These are phyloP conservation scores for Epipyxis sp. DNA, from an alignment of 108 stramenopile genomes.

Conservation along the genomic window DNA sequence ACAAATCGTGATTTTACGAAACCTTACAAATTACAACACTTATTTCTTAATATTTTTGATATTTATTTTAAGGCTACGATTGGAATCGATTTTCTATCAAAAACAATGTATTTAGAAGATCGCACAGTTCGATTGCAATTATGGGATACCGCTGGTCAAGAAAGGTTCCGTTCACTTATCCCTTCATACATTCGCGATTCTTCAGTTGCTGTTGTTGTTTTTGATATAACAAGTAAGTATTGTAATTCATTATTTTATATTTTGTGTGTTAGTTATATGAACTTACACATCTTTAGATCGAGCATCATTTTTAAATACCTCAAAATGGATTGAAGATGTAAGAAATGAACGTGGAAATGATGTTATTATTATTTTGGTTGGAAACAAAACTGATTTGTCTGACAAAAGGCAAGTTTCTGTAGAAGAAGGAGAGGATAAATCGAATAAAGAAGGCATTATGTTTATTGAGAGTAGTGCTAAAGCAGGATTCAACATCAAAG, in stretches of 20 bases:
- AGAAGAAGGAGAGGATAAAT: constrained; percentile 95
- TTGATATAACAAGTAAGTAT: constrained; percentile 85
- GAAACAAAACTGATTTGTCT: constrained; percentile 97
- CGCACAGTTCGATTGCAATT: constrained; percentile 97
- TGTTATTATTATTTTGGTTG: constrained; percentile 95
- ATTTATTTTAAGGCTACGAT: constrained; percentile 72
- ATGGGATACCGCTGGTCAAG: constrained; percentile 99
- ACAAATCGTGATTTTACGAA: no score
- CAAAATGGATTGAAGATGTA: constrained; percentile 98
- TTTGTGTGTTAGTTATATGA: neutral
- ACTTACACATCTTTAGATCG: constrained; percentile 42
- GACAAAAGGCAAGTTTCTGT: constrained; percentile 85
- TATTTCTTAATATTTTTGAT: neutral
- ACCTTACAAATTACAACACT: no score
- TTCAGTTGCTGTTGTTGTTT: constrained; percentile 93
- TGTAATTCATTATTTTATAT: neutral
- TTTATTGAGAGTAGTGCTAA: constrained; percentile 98
- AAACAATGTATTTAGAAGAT: constrained; percentile 94
- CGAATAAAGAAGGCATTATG: constrained; percentile 82
- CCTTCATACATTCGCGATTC: constrained; percentile 99
- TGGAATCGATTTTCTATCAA: constrained; percentile 97
- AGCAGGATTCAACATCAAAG: constrained; percentile 90
- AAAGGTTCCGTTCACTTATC: constrained; percentile 72
- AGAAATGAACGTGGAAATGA: constrained; percentile 93
- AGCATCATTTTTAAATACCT: constrained; percentile 88